Evolutionary conservation across 495 filamentous ascomycete species (phyloP), one percentile per base, ranked within the genome.

Genomic region (Immersiella caudata): DNA sequence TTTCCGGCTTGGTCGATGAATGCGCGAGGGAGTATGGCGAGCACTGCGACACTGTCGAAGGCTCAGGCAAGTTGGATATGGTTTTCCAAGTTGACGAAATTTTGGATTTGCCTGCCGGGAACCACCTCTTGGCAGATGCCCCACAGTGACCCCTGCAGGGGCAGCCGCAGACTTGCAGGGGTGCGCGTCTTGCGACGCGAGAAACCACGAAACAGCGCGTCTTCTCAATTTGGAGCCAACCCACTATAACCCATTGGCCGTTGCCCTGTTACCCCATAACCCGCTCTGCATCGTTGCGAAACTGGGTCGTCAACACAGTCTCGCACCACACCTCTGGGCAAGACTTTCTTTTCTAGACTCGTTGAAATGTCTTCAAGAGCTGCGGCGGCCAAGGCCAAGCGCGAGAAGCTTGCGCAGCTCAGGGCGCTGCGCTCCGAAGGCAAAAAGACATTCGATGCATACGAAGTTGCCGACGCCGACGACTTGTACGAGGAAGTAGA

Each of bases 401-500:
- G 83, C 60, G 71, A 74, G 51, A 84, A 81, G 73, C 82, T 96
- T 74, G 93, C 90, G 33, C 91, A 97, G 83, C 85, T 97, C 59
- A 86, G 86, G 71, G 92, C 91, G 73, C 86, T 98, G 63, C 91
- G 92, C 64, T 89, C 91, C 71, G 85, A 94, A 12, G 95, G 95
- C 75, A 96, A 96, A 82, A 97, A 92, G 76, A 89, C 90, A 64
- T 85, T 94, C 36, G 90, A 92, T 64, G 89, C 87, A n/a, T 99
- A 98, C 81, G 80, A 97, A 76, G 86, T 98, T 66, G 86, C 91
- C 76, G 89, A 97, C 62, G 91, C 90, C 71, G 89, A 89, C 63
- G 87, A 91, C 60, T 82, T 99, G 50, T 99, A 97, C 80, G 94
- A 97, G 64, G 94, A 97, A 76, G 93, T 98, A 59, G 94, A 98